These are phyloP conservation scores for Dispira simplex DNA, from an alignment of 192 early-diverging fungal genomes.

Conservation along the genomic window DNA sequence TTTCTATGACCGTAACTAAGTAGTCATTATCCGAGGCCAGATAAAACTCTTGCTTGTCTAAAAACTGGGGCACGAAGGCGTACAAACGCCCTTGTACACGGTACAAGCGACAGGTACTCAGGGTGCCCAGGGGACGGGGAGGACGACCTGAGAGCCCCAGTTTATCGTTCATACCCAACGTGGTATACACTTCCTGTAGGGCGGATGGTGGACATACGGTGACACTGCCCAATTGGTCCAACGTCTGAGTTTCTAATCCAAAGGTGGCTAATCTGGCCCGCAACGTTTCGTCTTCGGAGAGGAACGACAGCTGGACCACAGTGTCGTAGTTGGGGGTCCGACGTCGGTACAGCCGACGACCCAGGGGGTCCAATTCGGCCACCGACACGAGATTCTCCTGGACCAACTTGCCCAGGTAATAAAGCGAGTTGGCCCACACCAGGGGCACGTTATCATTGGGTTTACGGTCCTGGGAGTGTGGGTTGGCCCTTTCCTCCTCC, in stretches of 20 bases:
- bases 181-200: slow-evolving; percentile 57
- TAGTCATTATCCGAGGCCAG: slow-evolving; percentile 76
- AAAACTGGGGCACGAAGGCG: slow-evolving; percentile 73
- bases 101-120: slow-evolving; percentile 67
- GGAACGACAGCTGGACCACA: slow-evolving; percentile 62
- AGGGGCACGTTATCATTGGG: slow-evolving; percentile 78
- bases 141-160: slow-evolving; percentile 60
- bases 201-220: slow-evolving; percentile 56
- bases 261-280: slow-evolving; percentile 52
- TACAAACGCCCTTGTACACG: slow-evolving; percentile 69
- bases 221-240: slow-evolving; percentile 50
- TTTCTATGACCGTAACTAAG: slow-evolving; percentile 57
- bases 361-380: slow-evolving; percentile 72
- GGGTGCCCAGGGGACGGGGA: slow-evolving; percentile 57
- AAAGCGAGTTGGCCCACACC: slow-evolving; percentile 77
- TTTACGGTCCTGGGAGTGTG: slow-evolving; percentile 49
- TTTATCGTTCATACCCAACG: slow-evolving; percentile 62
- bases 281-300: slow-evolving; percentile 54
- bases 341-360: slow-evolving; percentile 43
- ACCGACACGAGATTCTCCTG: slow-evolving; percentile 57
- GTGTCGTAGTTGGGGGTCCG: slow-evolving; percentile 34
- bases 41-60: slow-evolving; percentile 79
- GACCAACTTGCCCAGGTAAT: slow-evolving; percentile 58
- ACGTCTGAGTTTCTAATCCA: slow-evolving; percentile 66
- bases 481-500: slow-evolving; percentile 50